phyloP scores from a whole-genome alignment of 2,329 filamentous ascomycete species.

The Fusarium dlaminii region DNA sequence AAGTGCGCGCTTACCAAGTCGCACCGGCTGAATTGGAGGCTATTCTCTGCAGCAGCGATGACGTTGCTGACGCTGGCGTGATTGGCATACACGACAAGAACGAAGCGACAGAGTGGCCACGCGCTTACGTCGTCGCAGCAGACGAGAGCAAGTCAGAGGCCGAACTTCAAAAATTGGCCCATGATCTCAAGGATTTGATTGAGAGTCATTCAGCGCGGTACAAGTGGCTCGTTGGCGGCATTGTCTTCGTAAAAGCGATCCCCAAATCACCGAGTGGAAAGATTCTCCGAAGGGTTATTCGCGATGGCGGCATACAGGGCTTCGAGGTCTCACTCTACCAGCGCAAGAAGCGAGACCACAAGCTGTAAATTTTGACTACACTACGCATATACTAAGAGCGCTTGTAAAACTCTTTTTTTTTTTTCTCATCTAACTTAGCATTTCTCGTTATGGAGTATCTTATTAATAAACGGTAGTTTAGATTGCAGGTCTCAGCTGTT shows the following conservation, averaged over 20 bases:
- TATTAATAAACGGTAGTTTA: not conserved
- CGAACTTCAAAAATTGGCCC: slow-evolving; percentile 56
- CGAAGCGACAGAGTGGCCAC: slow-evolving; percentile 70
- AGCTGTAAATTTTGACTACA: slow-evolving; percentile 8
- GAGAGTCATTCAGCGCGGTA: slow-evolving; percentile 67
- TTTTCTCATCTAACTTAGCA: not conserved
- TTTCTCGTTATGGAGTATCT: not conserved
- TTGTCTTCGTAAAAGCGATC: slow-evolving; percentile 73
- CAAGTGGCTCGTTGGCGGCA: slow-evolving; percentile 76
- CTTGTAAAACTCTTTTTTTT: not conserved
- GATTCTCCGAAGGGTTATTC: slow-evolving; percentile 56
- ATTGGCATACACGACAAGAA: slow-evolving; percentile 65
- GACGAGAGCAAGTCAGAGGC: slow-evolving; percentile 43
- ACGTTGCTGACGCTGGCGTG: slow-evolving; percentile 72
- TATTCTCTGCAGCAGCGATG: slow-evolving; percentile 48
- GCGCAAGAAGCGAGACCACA: slow-evolving; percentile 38
- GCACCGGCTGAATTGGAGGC: slow-evolving; percentile 62
- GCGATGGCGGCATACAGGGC: slow-evolving; percentile 52
- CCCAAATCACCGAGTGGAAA: slow-evolving; percentile 74
- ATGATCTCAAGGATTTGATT: slow-evolving; percentile 66
- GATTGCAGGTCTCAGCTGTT: slow-evolving; percentile 12
- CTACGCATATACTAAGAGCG: not conserved
- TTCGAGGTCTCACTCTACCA: slow-evolving; percentile 43
- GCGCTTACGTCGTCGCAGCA: slow-evolving; percentile 67
- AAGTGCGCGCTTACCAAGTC: slow-evolving; percentile 69